These are phyloP conservation scores for Triadica sebifera DNA, from an alignment of 345 rosid species.

Conservation along the genomic window DNA sequence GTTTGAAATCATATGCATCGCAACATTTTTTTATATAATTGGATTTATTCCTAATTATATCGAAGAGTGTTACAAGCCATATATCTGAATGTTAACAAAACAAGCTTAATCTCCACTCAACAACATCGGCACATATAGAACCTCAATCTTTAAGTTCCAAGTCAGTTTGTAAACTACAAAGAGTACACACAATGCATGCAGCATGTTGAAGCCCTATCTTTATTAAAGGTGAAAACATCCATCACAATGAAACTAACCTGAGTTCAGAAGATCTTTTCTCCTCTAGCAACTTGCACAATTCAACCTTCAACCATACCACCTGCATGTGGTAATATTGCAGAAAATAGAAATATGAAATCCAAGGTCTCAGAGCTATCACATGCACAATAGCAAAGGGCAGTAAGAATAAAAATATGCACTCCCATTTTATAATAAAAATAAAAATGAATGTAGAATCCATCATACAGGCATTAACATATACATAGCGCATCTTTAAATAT, in stretches of 20 bases:
- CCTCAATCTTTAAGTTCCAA: background rate
- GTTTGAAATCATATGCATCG: too few species aligned
- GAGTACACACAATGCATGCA: background rate
- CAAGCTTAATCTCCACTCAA: background rate
- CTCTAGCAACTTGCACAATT: constrained; percentile 90
- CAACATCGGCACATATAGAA: too few species aligned
- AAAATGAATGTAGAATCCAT: background rate
- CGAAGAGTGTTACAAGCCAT: too few species aligned
- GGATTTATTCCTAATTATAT: too few species aligned
- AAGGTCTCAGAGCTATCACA: background rate
- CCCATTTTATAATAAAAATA: background rate
- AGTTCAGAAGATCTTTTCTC: constrained; percentile 93
- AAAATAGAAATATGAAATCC: background rate
- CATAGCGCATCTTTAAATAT: background rate
- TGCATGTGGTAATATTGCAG: constrained; percentile 32
- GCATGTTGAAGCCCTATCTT: constrained; percentile 1
- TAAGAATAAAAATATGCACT: background rate
- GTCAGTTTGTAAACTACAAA: background rate
- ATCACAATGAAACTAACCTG: constrained; percentile 47
- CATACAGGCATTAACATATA: background rate
- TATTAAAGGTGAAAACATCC: constrained; percentile 1
- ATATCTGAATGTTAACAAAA: background rate
- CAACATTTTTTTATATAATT: too few species aligned
- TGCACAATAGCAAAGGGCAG: constrained; percentile 1
- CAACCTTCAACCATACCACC: constrained; percentile 91